Conservation (phyloP, 805 yeast genomes). For the Spathaspora arborariae region DNA sequence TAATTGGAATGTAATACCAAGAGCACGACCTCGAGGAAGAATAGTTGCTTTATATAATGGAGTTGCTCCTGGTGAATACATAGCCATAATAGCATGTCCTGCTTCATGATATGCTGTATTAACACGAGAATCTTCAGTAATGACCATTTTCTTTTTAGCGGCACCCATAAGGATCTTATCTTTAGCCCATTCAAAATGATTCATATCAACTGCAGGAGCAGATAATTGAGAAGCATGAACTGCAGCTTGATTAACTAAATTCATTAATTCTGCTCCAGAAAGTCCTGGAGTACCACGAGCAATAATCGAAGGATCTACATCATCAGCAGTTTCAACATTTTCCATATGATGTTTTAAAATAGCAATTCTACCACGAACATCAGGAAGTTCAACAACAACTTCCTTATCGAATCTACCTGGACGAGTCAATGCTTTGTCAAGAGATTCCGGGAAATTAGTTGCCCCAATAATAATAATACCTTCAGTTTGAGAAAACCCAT, state of each 20-base stretch:
- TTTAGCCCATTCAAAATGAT: conserved; percentile 97
- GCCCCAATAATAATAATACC: conserved; percentile 98
- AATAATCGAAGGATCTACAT: conserved; percentile 82
- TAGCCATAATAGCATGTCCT: conserved; percentile 98
- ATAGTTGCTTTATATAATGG: conserved; percentile 96
- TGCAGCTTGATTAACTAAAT: conserved; percentile 96
- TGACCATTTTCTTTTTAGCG: conserved; percentile 94
- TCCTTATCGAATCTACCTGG: conserved; percentile 98
- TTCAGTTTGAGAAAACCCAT: conserved; percentile 87
- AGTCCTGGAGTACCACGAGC: conserved; percentile 98
- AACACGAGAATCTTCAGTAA: conserved; percentile 89
- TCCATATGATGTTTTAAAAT: conserved; percentile 88
- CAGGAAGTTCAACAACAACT: conserved; percentile 93
- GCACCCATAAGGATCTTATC: conserved; percentile 98
- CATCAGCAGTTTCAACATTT: conserved; percentile 79
- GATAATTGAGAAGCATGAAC: conserved; percentile 91
- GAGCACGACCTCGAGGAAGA: conserved; percentile 92
- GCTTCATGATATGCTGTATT: conserved; percentile 99
- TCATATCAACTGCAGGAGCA: conserved; percentile 86
- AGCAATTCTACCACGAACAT: conserved; percentile 94
- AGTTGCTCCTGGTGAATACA: conserved; percentile 91
- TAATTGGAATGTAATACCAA: conserved; percentile 94
- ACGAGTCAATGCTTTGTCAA: conserved; percentile 95
- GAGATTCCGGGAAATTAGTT: conserved; percentile 94
- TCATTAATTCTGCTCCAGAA: conserved; percentile 97